Base-by-base conservation (phyloP, 495 filamentous ascomycete species). In the Talaromyces nanjingensis region DNA sequence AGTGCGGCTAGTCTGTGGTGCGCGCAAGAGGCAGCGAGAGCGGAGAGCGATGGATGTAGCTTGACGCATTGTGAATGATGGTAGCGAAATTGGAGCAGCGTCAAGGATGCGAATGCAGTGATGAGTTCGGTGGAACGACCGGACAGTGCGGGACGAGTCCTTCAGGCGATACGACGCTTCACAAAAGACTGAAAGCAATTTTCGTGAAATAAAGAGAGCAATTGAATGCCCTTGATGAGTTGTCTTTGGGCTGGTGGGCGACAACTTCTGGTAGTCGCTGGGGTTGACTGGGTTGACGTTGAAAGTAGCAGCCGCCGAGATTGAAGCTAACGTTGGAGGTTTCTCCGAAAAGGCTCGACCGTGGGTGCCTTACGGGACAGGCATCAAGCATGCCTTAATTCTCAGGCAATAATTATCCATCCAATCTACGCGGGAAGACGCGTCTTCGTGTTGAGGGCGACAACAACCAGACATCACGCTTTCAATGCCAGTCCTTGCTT, bases 291-390 rank as follows among this genome's bases (percentile, higher is more conserved):
- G 71, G 68, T 76, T 75, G 76, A 78, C 74, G 76, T 76, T 75
- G 68, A 60, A 78, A 79, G 73, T 77, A 74, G 75, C 73, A 75
- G 77, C 77, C 74, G 72, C 76, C 76, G 14, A 37, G 74, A 74
- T 72, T 68, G 66, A 66, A 72, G 70, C 69, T 71, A 72, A 63
- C 64, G 70, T 72, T 66, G 73, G 27, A 20, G n/a, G 56, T 37
- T 49, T 54, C 24, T 62, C 60, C 60, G 60, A 8, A 12, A 64
- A 34, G 73, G 72, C 63, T 68, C 65, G 65, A 71, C 68, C 70
- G 47, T 75, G 75, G 57, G 1, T 65, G 67, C 72, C 72, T 71
- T 29, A 56, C 16, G 22, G 27, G 9, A 52, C 14, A 61, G 53
- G 53, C 53, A 56, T 56, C 22, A 25, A 12, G 6, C 8, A 12